Base-by-base conservation (phyloP, 106 monocot genomes). In the Dendrobium catenatum region DNA sequence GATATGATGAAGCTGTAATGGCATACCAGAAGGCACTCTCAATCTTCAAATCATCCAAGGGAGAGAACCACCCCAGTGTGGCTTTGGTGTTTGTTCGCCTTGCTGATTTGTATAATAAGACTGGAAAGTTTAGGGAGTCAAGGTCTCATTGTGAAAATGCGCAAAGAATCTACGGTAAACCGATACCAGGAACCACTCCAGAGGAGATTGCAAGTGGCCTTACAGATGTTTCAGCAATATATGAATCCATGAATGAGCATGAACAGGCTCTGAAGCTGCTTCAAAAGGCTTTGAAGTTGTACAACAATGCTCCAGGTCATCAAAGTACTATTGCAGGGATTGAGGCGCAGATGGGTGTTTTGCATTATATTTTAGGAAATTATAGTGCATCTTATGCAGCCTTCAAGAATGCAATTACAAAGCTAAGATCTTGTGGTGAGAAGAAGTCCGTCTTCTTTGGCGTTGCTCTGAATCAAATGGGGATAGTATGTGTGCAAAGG, bases 391-490 rank as follows among this genome's bases (percentile, higher is more conserved):
- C 98, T 6, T 93, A 93, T 79, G 1, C 49, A 1, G 89, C 80
- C 1, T 89, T 98, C 72, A 87, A 88, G 68, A 92, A 72, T 74
- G 91, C 94, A 16, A 80, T 91, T n/a, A 48, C 79, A 11, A 98
- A 95, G 80, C 80, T 98, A 17, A 83, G 95, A 31, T 84, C 85
- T 9, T 85, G 84, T 77, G 95, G 98, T 33, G 97, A 92, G 92
- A 94, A 89, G 84, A 98, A 90, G 79, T 85, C 98, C 1, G 88
- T 89, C 4, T 94, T 93, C 72, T 93, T 95, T 73, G 98, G 89
- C 22, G 72, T 98, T 46, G 95, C 93, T 73, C 68, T 98, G 91
- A 98, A 98, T 77, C 98, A 98, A 59, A 88, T 98, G 95, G 98
- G 98, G 19, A 80, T 98, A 6, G 83, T 86, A 7, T 98, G 98